Evolutionary conservation across 805 yeast species (phyloP).

Genomic region (Zygosaccharomyces siamensis): DNA sequence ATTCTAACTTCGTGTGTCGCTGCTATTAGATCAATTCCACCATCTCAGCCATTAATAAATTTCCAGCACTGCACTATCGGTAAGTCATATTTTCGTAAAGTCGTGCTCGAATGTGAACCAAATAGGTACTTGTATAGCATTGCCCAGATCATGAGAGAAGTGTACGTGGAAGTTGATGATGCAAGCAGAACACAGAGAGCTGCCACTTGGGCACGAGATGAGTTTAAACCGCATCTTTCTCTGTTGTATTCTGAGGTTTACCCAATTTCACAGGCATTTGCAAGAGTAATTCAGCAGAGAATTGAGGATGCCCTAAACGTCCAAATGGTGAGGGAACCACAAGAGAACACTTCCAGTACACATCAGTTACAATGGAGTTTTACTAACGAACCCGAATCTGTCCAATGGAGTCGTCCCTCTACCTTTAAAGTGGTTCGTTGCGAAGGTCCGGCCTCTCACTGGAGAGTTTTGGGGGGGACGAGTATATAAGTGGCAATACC

Average conservation of each 20-base stretch:
- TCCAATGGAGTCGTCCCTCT: constrained; percentile 63
- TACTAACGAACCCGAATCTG: constrained; percentile 11
- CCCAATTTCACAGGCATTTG: constrained; percentile 63
- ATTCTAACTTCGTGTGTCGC: constrained; percentile 51
- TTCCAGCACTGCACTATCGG: constrained; percentile 27
- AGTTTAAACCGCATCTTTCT: constrained; percentile 70
- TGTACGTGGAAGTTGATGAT: constrained; percentile 40
- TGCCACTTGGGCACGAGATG: constrained; percentile 49
- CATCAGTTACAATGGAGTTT: constrained; percentile 26
- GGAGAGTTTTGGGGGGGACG: constrained; percentile 56
- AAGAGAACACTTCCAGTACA: background rate
- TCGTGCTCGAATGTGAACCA: constrained; percentile 25
- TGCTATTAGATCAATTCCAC: constrained; percentile 44
- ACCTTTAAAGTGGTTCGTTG: constrained; percentile 58
- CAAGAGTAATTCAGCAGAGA: constrained; percentile 58
- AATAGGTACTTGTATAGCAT: constrained; percentile 34
- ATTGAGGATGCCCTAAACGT: constrained; percentile 60
- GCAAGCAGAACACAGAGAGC: constrained; percentile 42
- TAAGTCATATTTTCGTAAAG: constrained; percentile 29
- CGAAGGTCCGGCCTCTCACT: constrained; percentile 64
- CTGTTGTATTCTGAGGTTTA: constrained; percentile 59
- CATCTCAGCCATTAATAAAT: constrained; percentile 17
- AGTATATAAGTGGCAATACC: constrained; percentile 27
- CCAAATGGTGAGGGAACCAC: constrained; percentile 14
- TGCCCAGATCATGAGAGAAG: constrained; percentile 48